phyloP scores from a whole-genome alignment of 2,329 filamentous ascomycete genomes.

The Botrytis squamosa region DNA sequence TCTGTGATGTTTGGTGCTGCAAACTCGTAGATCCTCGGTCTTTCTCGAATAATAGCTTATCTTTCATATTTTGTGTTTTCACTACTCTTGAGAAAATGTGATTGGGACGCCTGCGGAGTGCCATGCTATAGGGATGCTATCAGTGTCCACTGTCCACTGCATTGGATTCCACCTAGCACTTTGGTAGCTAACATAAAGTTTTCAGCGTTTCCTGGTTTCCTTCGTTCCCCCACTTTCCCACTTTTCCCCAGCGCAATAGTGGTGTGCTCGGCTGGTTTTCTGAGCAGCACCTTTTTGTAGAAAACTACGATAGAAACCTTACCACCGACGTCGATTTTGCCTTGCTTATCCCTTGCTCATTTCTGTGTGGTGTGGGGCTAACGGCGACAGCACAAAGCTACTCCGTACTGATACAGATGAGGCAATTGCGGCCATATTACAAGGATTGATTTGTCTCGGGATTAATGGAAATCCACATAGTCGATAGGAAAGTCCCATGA shows the following conservation, averaged over 20 bases:
- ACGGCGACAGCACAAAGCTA: slow-evolving; percentile 3
- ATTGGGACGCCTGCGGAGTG: neutral
- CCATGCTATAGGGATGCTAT: neutral
- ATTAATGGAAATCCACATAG: neutral
- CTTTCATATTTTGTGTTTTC: neutral
- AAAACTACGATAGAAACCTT: neutral
- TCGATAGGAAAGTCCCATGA: slow-evolving; percentile 5
- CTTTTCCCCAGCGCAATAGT: slow-evolving; percentile 1
- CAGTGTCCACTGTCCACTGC: neutral
- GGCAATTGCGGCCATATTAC: neutral
- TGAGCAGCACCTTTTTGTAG: slow-evolving; percentile 4
- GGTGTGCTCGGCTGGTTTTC: slow-evolving; percentile 1
- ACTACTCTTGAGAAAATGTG: neutral
- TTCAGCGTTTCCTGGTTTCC: neutral
- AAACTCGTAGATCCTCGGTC: neutral
- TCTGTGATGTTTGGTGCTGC: neutral
- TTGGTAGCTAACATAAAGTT: slow-evolving; percentile 6
- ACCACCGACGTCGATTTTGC: slow-evolving; percentile 17
- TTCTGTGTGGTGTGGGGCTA: neutral
- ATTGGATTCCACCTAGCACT: neutral
- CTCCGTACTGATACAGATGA: neutral
- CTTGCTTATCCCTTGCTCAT: slow-evolving; percentile 5
- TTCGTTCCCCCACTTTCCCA: neutral
- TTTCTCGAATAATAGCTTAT: neutral
- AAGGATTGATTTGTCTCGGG: slow-evolving; percentile 14